Evolutionary conservation across 306 rosid genomes (phyloP).

Genomic region (Citrullus amarus): DNA sequence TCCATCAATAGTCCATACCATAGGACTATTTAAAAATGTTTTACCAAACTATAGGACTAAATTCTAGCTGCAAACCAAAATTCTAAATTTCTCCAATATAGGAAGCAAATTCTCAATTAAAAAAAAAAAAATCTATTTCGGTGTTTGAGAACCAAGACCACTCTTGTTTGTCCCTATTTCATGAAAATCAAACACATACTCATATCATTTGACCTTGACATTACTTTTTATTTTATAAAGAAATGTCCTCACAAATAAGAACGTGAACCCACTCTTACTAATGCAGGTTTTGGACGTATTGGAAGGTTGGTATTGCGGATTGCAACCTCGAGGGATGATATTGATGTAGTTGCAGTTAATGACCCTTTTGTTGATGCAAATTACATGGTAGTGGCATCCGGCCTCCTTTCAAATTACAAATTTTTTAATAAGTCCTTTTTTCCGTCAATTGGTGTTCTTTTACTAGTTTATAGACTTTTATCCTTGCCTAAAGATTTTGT

Average conservation of each 20-base stretch:
- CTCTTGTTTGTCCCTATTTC: background rate
- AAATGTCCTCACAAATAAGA: background rate
- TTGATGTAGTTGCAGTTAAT: conserved; percentile 79
- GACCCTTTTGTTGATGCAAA: conserved; percentile 90
- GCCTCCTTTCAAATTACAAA: background rate
- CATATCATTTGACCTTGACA: background rate
- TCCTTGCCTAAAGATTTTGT: background rate
- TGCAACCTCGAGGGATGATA: conserved; percentile 72
- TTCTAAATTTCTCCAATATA: no score
- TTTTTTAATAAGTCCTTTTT: background rate
- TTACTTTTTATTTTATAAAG: background rate
- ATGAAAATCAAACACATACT: background rate
- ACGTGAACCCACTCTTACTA: background rate
- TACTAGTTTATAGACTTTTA: background rate
- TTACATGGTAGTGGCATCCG: conserved; percentile 55
- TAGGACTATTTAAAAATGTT: no score
- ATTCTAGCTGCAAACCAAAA: no score
- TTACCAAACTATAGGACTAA: no score
- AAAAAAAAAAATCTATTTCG: background rate
- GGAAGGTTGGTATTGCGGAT: conserved; percentile 96
- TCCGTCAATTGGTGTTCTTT: background rate
- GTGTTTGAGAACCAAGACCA: background rate
- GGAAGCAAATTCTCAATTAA: no score
- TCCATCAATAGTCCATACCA: no score
- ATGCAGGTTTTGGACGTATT: conserved; percentile 89